phyloP scores from a whole-genome alignment of 352 stramenopile species.

The Phytophthora sojae region DNA sequence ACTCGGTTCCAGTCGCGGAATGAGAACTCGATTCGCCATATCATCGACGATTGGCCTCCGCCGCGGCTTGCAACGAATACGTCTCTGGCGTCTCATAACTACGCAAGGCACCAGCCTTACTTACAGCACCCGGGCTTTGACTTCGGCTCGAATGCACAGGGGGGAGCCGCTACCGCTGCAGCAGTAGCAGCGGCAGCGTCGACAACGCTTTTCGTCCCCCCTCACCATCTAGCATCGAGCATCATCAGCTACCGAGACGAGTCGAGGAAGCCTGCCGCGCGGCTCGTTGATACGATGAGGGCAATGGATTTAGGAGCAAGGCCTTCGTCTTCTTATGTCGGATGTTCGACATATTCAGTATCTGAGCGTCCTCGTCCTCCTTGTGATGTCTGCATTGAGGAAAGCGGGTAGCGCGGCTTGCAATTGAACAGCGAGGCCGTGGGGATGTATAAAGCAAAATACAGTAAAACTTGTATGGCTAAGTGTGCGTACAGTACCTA shows the following conservation, averaged over 20 bases:
- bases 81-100: background rate
- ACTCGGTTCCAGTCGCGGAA: constrained; percentile 61
- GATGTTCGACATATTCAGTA: background rate
- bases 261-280: background rate
- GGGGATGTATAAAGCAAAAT: too few species aligned
- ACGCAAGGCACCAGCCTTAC: background rate
- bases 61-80: background rate
- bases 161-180: background rate
- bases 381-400: too few species aligned
- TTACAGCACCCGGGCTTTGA: background rate
- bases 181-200: background rate
- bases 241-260: background rate
- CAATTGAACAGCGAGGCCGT: too few species aligned
- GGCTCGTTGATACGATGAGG: background rate
- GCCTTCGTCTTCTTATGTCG: background rate
- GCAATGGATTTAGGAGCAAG: background rate
- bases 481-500: too few species aligned
- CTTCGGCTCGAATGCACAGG: background rate
- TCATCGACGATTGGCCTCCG: constrained; percentile 33
- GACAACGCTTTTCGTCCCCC: background rate
- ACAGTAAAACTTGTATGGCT: too few species aligned
- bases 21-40: constrained; percentile 56
- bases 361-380: too few species aligned
- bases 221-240: background rate
- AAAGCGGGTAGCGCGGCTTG: too few species aligned